phyloP scores from a whole-genome alignment of 306 rosid genomes.

The Gillenia trifoliata region DNA sequence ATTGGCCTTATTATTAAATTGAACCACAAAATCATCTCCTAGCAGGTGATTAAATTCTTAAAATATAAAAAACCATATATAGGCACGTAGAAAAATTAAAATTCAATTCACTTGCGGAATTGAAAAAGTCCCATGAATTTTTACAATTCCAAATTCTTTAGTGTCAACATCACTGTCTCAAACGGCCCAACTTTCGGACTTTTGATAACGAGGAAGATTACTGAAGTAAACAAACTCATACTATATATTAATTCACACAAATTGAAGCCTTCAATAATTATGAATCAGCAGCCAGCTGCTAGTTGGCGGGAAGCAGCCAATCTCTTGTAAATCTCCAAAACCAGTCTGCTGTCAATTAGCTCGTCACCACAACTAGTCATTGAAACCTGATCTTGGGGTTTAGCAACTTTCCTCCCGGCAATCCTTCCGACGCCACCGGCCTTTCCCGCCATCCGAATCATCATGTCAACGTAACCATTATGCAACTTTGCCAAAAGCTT shows the following conservation, averaged over 20 bases:
- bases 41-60: not conserved
- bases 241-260: no score
- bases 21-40: not conserved
- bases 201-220: not conserved
- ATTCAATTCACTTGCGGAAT: not conserved
- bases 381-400: constrained; percentile 12
- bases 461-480: constrained; percentile 30
- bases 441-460: constrained; percentile 27
- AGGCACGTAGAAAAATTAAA: not conserved
- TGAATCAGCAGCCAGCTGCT: not conserved
- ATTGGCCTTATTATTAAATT: not conserved
- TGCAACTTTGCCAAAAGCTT: constrained; percentile 26
- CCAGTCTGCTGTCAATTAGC: constrained; percentile 28
- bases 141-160: not conserved
- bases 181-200: not conserved
- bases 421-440: constrained; percentile 11
- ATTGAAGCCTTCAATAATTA: no score
- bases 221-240: no score
- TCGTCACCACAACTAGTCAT: constrained; percentile 17
- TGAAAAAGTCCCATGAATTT: not conserved
- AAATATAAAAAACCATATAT: not conserved
- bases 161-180: not conserved
- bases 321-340: constrained; percentile 37
- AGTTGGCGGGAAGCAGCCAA: constrained; percentile 23
- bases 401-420: constrained; percentile 24